A percentile compares a stretch with the other conserved stretches of the same genome.
phyloP scores from a whole-genome alignment of 192 early-diverging fungal species.

The Coemansia guatemalensis region DNA sequence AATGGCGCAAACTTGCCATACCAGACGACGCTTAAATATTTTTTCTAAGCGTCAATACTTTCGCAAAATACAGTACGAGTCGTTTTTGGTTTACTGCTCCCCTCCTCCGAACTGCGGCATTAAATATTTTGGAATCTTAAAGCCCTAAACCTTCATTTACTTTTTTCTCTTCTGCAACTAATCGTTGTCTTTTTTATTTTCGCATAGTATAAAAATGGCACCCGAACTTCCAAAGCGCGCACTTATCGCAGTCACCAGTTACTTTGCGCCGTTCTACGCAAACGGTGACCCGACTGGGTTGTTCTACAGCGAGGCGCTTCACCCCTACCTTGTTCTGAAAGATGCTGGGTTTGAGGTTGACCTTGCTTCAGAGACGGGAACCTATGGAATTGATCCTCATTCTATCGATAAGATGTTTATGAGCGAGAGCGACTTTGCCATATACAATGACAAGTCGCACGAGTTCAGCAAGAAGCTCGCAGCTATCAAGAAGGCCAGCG shows the following conservation, averaged over 20 bases:
- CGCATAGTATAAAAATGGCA: slow-evolving; percentile 15
- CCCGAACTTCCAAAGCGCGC: slow-evolving; percentile 48
- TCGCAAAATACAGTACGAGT: too few relatives aligned
- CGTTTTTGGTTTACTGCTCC: too few relatives aligned
- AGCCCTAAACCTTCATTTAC: not conserved
- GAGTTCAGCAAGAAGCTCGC: slow-evolving; percentile 51
- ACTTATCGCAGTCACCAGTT: slow-evolving; percentile 54
- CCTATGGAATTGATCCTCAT: slow-evolving; percentile 55
- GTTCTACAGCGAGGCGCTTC: slow-evolving; percentile 58
- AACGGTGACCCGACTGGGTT: slow-evolving; percentile 57
- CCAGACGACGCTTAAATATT: too few relatives aligned
- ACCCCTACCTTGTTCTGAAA: slow-evolving; percentile 50
- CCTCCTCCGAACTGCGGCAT: not conserved
- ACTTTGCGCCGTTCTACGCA: slow-evolving; percentile 54
- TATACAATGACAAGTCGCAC: slow-evolving; percentile 36
- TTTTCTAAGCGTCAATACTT: too few relatives aligned
- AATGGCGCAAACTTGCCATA: too few relatives aligned
- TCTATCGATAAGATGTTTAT: slow-evolving; percentile 49
- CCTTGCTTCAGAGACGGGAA: slow-evolving; percentile 57
- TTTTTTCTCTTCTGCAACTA: not conserved
- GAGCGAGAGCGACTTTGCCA: slow-evolving; percentile 33
- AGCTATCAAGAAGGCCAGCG: slow-evolving; percentile 46
- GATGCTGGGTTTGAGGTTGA: slow-evolving; percentile 56
- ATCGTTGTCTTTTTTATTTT: not conserved
- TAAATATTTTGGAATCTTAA: not conserved